A percentile compares a stretch with the other conserved stretches of the same genome.
Evolutionary conservation across 139 green algal genomes (phyloP).

Genomic region (Micromonas pusilla): DNA sequence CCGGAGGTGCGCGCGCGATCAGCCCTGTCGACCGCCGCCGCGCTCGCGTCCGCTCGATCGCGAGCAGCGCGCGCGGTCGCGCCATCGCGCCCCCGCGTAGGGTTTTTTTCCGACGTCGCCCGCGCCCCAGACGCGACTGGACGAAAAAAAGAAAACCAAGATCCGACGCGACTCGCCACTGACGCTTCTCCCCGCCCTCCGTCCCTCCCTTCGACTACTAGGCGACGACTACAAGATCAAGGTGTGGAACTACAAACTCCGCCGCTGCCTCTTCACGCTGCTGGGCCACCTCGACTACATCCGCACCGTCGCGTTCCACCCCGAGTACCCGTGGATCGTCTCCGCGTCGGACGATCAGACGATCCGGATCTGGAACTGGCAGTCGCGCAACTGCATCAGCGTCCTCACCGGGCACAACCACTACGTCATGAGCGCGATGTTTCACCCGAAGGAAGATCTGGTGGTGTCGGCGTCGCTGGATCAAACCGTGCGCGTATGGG

Average conservation of each 20-base stretch:
- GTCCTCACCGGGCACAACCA: slow-evolving; percentile 99
- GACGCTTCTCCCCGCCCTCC: no score
- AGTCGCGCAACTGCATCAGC: slow-evolving; percentile 86
- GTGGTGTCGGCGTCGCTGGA: slow-evolving; percentile 86
- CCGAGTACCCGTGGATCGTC: slow-evolving; percentile 97
- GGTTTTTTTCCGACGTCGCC: no score
- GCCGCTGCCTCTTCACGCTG: slow-evolving; percentile 96
- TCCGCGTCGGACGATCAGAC: slow-evolving; percentile 91
- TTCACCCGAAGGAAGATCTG: slow-evolving; percentile 94
- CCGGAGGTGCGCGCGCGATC: slow-evolving; percentile 50
- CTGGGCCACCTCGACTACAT: slow-evolving; percentile 99
- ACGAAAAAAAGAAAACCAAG: no score
- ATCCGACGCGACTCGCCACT: no score
- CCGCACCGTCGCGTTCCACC: slow-evolving; percentile 78
- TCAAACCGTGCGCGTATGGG: slow-evolving; percentile 97
- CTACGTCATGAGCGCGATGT: slow-evolving; percentile 99
- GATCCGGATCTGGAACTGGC: slow-evolving; percentile 99
- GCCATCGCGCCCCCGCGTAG: no score
- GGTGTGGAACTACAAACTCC: slow-evolving; percentile 98
- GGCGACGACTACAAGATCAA: slow-evolving; percentile 99
- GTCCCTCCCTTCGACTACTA: background rate
- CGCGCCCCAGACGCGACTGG: no score
- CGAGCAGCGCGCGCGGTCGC: no score
- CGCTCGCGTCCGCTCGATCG: no score
- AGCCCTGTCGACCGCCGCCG: no score